phyloP scores from a whole-genome alignment of 106 monocot genomes.

The Dendrobium chrysotoxum region DNA sequence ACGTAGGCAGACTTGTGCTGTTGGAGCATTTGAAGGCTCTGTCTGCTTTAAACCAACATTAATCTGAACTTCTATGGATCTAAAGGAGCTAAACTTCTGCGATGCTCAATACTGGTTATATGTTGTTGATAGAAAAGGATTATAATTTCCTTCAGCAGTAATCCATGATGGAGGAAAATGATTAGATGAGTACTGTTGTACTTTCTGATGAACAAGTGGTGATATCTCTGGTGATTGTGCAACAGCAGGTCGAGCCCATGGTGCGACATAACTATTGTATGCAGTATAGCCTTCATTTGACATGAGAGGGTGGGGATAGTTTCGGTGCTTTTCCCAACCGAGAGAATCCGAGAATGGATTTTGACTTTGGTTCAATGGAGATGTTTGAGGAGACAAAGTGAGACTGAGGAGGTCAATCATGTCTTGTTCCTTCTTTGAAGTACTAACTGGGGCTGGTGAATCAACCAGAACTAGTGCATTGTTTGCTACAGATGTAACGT shows the following conservation, averaged over 20 bases:
- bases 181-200: slow-evolving; percentile 15
- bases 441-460: slow-evolving; percentile 39
- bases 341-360: slow-evolving; percentile 12
- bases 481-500: neutral
- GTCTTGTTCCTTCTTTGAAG: slow-evolving; percentile 52
- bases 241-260: slow-evolving; percentile 42
- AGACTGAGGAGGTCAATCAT: slow-evolving; percentile 75
- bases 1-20: slow-evolving; percentile 43
- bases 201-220: slow-evolving; percentile 17
- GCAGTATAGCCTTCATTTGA: slow-evolving; percentile 25
- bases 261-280: slow-evolving; percentile 45
- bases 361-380: slow-evolving; percentile 25
- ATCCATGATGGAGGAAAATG: slow-evolving; percentile 38
- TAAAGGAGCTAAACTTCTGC: slow-evolving; percentile 35
- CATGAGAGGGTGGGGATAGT: neutral
- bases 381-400: slow-evolving; percentile 47
- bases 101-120: neutral
- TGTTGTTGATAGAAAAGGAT: slow-evolving; percentile 1
- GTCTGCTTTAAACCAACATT: neutral
- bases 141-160: slow-evolving; percentile 26
- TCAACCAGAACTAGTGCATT: slow-evolving; percentile 43
- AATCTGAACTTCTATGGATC: neutral
- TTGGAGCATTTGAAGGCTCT: slow-evolving; percentile 5
- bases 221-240: neutral
- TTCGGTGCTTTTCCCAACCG: neutral